Evolutionary conservation across 2,329 filamentous ascomycete genomes (phyloP), one percentile per base, ranked within the genome.

Genomic region (Neofusicoccum umdonicola): DNA sequence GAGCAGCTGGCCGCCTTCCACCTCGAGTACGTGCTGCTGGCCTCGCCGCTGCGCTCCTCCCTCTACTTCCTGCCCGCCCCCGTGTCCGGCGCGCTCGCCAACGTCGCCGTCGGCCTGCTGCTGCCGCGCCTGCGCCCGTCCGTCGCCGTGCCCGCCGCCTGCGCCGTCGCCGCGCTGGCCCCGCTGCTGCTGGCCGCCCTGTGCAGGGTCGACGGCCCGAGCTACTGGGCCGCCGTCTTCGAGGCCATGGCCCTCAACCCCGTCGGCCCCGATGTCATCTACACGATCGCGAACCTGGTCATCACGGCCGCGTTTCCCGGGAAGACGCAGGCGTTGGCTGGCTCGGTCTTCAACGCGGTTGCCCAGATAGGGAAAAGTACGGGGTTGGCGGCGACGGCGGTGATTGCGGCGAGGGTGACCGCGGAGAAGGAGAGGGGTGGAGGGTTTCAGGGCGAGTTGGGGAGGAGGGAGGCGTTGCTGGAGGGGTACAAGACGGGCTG

Each of bases 101-200:
- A 7, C 27, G 27, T 31, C 27, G 27, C 27, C 27, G 6, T 31
- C 27, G 27, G 27, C 27, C 27, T 31, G 27, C 27, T 31, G 27
- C 27, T 31, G 27, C 27, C 27, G 4, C 6, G 6, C 6, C 27
- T 31, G 4, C 27, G 27, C 6, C 27, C 27, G 1, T 6, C 17
- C 19, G 5, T 48, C 9, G 9, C 22, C 9, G 9, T 22, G 22
- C 22, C 47, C 3, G 47, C 47, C 3, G 12, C 31, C 19, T 22
- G 19, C 19, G 19, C 19, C 19, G 19, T 22, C 19, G 19, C 19
- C 19, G 19, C 19, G 2, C 19, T 22, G 13, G 47, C 47, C 8
- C 47, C 47, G 47, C 12, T 50, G 87, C 89, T 31, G 86, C 87
- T 0, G 88, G 88, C 70, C 82, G 81, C 0, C 73, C 31, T 31